Conservation (phyloP, 139 green algal species). For the Zygnema cylindricum region DNA sequence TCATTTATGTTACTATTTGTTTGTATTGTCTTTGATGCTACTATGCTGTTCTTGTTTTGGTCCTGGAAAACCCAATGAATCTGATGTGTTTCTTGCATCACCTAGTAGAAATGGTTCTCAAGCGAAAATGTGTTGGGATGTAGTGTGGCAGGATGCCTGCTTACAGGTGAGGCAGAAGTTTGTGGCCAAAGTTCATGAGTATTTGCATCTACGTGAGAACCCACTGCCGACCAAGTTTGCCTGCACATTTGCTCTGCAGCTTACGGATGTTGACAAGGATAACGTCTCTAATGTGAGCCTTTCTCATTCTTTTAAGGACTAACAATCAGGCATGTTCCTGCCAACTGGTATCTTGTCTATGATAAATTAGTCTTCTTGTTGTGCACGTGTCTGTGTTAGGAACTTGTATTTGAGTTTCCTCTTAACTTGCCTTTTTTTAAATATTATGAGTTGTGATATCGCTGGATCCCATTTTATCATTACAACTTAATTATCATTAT, state of each 20-base stretch:
- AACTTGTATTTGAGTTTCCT: no score
- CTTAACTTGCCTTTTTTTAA: no score
- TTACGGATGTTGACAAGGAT: conserved; percentile 63
- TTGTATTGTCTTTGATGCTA: no score
- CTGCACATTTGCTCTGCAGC: conserved; percentile 72
- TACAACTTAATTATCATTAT: no score
- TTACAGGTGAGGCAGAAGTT: conserved; percentile 69
- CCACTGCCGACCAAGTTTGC: conserved; percentile 73
- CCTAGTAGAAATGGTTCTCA: no score
- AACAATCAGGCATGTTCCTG: no score
- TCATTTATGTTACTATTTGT: no score
- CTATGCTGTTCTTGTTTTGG: no score
- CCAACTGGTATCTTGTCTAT: conserved; percentile 6
- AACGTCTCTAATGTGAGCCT: conserved; percentile 55
- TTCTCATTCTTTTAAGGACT: conserved; percentile 4
- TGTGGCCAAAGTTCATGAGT: conserved; percentile 63
- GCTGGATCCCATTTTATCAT: no score
- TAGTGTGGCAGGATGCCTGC: conserved; percentile 68
- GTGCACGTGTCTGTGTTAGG: conserved; percentile 14
- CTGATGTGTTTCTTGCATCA: no score
- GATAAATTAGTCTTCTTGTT: neutral
- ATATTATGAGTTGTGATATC: no score
- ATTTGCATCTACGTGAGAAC: conserved; percentile 30
- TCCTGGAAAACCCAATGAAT: no score
- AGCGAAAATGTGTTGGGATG: conserved; percentile 16